Conservation (phyloP, 768 basidiomycete species). For the Asterophora parasitica region DNA sequence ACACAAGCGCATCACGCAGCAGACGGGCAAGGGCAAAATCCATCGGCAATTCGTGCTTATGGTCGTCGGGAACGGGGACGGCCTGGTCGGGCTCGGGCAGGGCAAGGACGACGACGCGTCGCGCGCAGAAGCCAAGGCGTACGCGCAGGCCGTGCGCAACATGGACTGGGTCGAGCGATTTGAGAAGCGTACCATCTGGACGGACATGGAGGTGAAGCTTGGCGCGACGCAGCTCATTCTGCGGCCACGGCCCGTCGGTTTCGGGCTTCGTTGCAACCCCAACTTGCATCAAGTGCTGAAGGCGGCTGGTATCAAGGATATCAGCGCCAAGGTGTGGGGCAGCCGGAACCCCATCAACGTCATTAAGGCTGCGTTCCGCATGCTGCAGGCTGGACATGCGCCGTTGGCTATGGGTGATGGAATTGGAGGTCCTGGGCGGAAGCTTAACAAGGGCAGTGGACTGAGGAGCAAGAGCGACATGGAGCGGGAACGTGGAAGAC, state of each 20-base stretch:
- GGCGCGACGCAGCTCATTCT: constrained; percentile 78
- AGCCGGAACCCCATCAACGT: constrained; percentile 84
- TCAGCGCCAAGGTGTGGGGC: constrained; percentile 93
- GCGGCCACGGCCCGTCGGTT: constrained; percentile 82
- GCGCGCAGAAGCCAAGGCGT: constrained; percentile 54
- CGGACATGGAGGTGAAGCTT: constrained; percentile 80
- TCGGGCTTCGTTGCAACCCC: constrained; percentile 88
- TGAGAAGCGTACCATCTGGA: constrained; percentile 93
- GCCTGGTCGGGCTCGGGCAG: constrained; percentile 78
- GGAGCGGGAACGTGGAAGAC: constrained; percentile 81
- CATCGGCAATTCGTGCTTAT: constrained; percentile 55
- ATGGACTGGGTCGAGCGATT: constrained; percentile 95
- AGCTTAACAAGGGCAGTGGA: constrained; percentile 72
- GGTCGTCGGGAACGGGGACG: constrained; percentile 79
- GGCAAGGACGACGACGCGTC: constrained; percentile 63
- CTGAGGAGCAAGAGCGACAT: constrained; percentile 63
- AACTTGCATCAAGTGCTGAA: constrained; percentile 85
- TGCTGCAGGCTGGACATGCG: constrained; percentile 82
- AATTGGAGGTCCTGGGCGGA: constrained; percentile 64
- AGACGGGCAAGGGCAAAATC: constrained; percentile 93
- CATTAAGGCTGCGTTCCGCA: constrained; percentile 76
- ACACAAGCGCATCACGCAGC: constrained; percentile 66
- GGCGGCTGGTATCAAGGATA: constrained; percentile 92
- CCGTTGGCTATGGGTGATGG: constrained; percentile 82
- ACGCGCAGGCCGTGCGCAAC: constrained; percentile 68